Percentiles rank a stretch among this genome's conserved stretches.
These are phyloP conservation scores for Neonectria faginata DNA, from an alignment of 2,329 filamentous ascomycete genomes.

Conservation along the genomic window DNA sequence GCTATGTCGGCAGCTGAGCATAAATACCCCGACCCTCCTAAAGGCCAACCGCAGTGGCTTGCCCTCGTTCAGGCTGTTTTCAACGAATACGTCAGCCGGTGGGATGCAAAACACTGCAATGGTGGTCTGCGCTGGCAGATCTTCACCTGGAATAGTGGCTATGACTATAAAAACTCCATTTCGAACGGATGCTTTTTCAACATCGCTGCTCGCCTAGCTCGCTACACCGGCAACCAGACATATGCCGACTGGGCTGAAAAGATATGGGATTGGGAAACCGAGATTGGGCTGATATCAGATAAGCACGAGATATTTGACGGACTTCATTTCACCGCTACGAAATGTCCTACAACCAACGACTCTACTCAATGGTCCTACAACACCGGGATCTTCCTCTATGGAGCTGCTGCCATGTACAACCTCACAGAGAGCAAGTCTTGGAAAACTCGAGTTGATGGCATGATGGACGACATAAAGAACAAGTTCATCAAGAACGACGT, in stretches of 20 bases:
- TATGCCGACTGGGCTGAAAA: constrained; percentile 81
- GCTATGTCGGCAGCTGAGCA: constrained; percentile 83
- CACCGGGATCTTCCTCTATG: constrained; percentile 73
- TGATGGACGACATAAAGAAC: constrained; percentile 62
- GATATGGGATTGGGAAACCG: constrained; percentile 74
- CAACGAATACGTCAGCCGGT: constrained; percentile 78
- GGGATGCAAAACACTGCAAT: constrained; percentile 72
- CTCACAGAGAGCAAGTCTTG: constrained; percentile 65
- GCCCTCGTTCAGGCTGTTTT: constrained; percentile 82
- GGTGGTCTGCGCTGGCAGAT: constrained; percentile 91
- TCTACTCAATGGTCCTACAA: constrained; percentile 76
- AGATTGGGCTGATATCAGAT: constrained; percentile 66
- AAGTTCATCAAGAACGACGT: constrained; percentile 68
- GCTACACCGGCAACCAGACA: constrained; percentile 82
- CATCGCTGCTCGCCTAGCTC: constrained; percentile 75
- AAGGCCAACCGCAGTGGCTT: constrained; percentile 75
- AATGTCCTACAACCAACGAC: constrained; percentile 63
- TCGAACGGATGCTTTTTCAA: constrained; percentile 79
- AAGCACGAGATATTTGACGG: constrained; percentile 67
- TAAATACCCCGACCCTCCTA: constrained; percentile 76
- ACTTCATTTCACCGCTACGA: constrained; percentile 51
- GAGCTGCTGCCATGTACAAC: constrained; percentile 71
- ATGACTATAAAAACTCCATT: constrained; percentile 75
- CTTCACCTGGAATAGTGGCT: constrained; percentile 80
- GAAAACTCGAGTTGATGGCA: constrained; percentile 68